Conservation (phyloP, 768 basidiomycete genomes). For the Panaeolus cyanescens region DNA sequence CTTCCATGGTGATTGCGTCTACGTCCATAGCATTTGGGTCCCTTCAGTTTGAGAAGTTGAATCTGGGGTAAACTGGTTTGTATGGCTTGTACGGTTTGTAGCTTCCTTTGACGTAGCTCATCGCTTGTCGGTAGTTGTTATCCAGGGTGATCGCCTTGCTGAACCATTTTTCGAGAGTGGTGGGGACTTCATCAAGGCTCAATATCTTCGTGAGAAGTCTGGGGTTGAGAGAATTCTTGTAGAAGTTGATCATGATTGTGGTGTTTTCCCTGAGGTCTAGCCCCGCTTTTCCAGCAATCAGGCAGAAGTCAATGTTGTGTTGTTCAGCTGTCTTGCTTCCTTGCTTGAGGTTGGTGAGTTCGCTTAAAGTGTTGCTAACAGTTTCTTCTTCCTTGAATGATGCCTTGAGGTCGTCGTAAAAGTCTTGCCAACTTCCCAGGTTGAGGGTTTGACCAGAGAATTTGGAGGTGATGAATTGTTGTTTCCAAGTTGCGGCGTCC, state of each 20-base stretch:
- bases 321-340: neutral
- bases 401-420: neutral
- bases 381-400: neutral
- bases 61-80: too few relatives aligned
- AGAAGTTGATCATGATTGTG: neutral
- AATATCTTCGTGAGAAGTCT: neutral
- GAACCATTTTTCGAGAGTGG: neutral
- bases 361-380: neutral
- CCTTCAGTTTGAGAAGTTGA: too few relatives aligned
- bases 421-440: neutral
- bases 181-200: neutral
- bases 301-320: neutral
- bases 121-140: neutral
- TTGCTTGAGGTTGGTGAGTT: neutral
- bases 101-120: neutral
- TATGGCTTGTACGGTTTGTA: neutral
- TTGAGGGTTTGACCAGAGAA: too few relatives aligned
- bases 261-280: neutral
- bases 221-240: neutral
- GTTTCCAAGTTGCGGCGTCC: too few relatives aligned
- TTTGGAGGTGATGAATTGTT: too few relatives aligned
- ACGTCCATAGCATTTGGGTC: conserved; percentile 10
- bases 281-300: neutral
- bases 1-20: neutral
- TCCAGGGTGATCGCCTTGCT: neutral